Percentiles rank a stretch among this genome's conserved stretches.
These are phyloP conservation scores for Cardamine chenopodiifolia DNA, from an alignment of 345 rosid species.

Conservation along the genomic window DNA sequence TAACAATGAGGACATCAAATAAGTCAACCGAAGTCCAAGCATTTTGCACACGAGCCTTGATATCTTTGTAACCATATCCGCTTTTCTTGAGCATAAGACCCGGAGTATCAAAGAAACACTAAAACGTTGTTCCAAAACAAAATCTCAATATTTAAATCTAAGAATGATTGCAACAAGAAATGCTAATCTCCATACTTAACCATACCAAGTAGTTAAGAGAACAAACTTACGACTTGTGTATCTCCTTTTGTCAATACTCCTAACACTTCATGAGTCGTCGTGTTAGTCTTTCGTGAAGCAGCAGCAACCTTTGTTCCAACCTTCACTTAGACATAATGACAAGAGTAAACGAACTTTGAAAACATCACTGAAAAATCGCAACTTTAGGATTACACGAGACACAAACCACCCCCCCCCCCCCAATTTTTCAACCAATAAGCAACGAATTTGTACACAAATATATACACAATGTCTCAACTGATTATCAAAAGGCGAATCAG, in stretches of 20 bases:
- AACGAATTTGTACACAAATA: neutral
- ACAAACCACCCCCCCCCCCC: too few species aligned
- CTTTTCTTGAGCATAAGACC: slow-evolving; percentile 68
- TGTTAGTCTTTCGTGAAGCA: slow-evolving; percentile 93
- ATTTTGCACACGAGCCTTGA: slow-evolving; percentile 75
- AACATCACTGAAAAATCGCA: neutral
- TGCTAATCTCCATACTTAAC: neutral
- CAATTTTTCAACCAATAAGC: neutral
- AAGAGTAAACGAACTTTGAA: slow-evolving; percentile 9
- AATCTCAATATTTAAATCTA: neutral
- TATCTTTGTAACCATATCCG: slow-evolving; percentile 76
- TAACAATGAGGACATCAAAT: slow-evolving; percentile 82
- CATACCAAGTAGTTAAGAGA: neutral
- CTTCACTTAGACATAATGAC: slow-evolving; percentile 41
- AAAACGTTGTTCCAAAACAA: slow-evolving; percentile 35
- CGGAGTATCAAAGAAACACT: slow-evolving; percentile 97
- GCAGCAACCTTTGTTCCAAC: slow-evolving; percentile 95
- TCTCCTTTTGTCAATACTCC: slow-evolving; percentile 85
- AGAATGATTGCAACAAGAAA: neutral
- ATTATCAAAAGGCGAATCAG: neutral
- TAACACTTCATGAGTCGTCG: slow-evolving; percentile 90
- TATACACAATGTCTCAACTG: neutral
- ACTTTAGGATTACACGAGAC: neutral
- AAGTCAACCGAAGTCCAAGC: slow-evolving; percentile 80
- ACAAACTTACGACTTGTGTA: slow-evolving; percentile 73